Percentiles rank a stretch among this genome's conserved stretches.
Conservation (phyloP, 352 stramenopile genomes). For the Globisporangium rhizosaccharum region DNA sequence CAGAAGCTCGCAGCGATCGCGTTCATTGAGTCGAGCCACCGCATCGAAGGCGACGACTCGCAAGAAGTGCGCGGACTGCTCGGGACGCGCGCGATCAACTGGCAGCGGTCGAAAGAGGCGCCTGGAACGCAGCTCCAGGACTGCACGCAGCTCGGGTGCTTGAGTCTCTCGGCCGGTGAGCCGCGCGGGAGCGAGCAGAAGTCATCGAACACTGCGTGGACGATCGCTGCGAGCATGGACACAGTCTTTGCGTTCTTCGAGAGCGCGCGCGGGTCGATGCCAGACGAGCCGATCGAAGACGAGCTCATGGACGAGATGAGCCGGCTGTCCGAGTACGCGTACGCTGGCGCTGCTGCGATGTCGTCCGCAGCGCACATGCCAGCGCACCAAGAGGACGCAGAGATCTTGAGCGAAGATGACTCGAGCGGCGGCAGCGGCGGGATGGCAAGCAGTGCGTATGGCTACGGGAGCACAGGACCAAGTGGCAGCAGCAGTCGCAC, state of each 20-base stretch:
- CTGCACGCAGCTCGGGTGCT: constrained; percentile 61
- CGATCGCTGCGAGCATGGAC: constrained; percentile 76
- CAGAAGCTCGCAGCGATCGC: constrained; percentile 65
- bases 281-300: constrained; percentile 61
- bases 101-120: constrained; percentile 67
- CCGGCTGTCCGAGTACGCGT: constrained; percentile 64
- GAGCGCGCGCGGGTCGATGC: constrained; percentile 71
- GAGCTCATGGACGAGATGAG: constrained; percentile 81
- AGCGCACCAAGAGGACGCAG: constrained; percentile 67
- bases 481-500: constrained; percentile 15
- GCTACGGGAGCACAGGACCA: background rate
- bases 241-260: constrained; percentile 86
- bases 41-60: constrained; percentile 55
- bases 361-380: constrained; percentile 43
- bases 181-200: constrained; percentile 58
- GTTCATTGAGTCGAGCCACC: constrained; percentile 82
- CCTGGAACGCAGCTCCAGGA: constrained; percentile 65
- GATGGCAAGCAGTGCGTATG: background rate
- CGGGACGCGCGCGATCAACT: constrained; percentile 74
- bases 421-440: constrained; percentile 2
- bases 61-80: constrained; percentile 61
- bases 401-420: constrained; percentile 51
- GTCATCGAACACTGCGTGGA: constrained; percentile 78
- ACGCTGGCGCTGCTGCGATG: constrained; percentile 50
- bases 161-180: constrained; percentile 74